phyloP scores from a whole-genome alignment of 768 basidiomycete species.

The Lactifluus pinguis region DNA sequence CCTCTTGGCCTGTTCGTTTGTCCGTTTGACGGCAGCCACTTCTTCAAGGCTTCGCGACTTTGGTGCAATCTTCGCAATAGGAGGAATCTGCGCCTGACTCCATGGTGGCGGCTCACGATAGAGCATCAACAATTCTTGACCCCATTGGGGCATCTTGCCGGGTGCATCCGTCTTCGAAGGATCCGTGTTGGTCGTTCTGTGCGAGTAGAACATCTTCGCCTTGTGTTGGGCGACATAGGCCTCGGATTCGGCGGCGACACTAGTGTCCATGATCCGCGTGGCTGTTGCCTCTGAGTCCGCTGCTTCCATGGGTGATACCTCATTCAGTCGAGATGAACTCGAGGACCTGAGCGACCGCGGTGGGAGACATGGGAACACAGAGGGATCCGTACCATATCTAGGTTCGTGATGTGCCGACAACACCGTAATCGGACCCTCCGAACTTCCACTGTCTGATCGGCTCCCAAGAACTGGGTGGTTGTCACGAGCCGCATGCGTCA shows the following conservation, averaged over 20 bases:
- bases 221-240: neutral
- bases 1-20: neutral
- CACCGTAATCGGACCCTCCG: neutral
- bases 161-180: neutral
- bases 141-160: slow-evolving; percentile 1
- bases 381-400: neutral
- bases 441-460: neutral
- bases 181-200: neutral
- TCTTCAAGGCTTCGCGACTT: neutral
- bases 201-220: slow-evolving; percentile 4
- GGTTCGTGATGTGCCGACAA: neutral
- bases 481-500: slow-evolving; percentile 4
- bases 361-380: neutral
- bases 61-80: neutral
- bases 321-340: neutral
- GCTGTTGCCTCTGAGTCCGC: neutral
- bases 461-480: neutral
- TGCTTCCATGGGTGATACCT: neutral
- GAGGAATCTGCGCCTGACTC: slow-evolving; percentile 7
- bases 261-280: neutral
- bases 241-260: neutral
- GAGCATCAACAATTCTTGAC: slow-evolving; percentile 18
- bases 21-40: neutral
- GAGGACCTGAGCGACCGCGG: neutral
- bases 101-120: slow-evolving; percentile 19